Base-by-base conservation (phyloP, 129 eudicot genomes). In the Tagetes patula region DNA sequence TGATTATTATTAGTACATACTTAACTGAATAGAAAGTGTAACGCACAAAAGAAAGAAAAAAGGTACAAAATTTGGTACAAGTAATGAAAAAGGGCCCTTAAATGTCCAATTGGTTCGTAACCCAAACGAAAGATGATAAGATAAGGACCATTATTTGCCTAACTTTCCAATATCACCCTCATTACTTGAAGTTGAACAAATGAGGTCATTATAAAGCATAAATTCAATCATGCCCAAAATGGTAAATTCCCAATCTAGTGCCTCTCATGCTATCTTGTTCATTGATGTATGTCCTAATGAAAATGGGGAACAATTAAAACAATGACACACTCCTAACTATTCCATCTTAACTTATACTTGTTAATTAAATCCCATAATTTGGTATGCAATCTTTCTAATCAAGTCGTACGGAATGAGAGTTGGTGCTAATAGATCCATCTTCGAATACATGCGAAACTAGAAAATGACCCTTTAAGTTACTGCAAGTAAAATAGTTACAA, bases 71-170 rank as follows among this genome's bases (percentile, higher is more conserved):
- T 37, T 72, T 72, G 78, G 78, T 79, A 79, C 82, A 79, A 72
- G 52, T 72, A 66, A 72, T 65, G 73, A 54, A 64, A 72, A 72
- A 67, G 78, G 63, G 71, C 61, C 82, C 69, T 72, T 72, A 78
- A 55, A 47, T 72, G 69, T 65, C 82, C 60, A 65, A 72, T 79
- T 79, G 75, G 36, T 68, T 58, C 32, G 75, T 36, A 68, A 61
- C 82, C 73, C 53, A 79, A 55, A 72, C 53, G 60, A 71, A 65
- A 72, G 78, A 72, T 65, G 82, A 72, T 79, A 79, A 79, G 82
- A 79, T 72, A 65, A 64, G 82, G 74, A 72, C 78, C 81, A 77
- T 73, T 75, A 55, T 72, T 45, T 73, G 85, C 91, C 91, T 81
- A 88, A 83, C 85, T 83, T 69, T 70, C 85, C 62, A 73, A 14